phyloP scores from a whole-genome alignment of 352 stramenopile genomes.

The Phytophthora megakarya region DNA sequence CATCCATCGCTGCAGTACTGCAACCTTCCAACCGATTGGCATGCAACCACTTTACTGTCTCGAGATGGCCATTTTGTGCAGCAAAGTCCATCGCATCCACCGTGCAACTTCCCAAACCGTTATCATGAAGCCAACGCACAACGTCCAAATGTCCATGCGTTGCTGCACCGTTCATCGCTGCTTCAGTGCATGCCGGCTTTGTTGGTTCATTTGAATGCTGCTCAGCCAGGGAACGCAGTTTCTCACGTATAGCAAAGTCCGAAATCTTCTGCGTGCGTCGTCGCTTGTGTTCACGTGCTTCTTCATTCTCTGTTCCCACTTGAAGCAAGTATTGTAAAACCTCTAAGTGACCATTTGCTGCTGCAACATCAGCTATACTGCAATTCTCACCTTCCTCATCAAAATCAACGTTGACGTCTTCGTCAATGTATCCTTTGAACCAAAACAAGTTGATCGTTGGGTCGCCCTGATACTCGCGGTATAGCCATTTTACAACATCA shows the following conservation, averaged over 20 bases:
- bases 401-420: background rate
- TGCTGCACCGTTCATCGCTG: constrained; percentile 17
- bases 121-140: constrained; percentile 17
- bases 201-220: background rate
- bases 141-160: constrained; percentile 15
- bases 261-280: background rate
- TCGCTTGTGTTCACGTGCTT: constrained; percentile 1
- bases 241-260: background rate
- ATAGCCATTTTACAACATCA: constrained; percentile 24
- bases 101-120: constrained; percentile 6
- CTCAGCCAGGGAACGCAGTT: background rate
- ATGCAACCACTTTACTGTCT: constrained; percentile 22
- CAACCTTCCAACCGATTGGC: constrained; percentile 10
- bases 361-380: constrained; percentile 17
- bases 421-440: background rate
- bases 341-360: constrained; percentile 18
- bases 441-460: constrained; percentile 12
- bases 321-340: constrained; percentile 22
- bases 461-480: constrained; percentile 9
- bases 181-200: background rate
- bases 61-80: constrained; percentile 12
- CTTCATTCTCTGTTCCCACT: constrained; percentile 1
- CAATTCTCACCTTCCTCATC: background rate
- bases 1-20: constrained; percentile 10
- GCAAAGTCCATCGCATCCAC: constrained; percentile 13